Evolutionary conservation across 2,329 filamentous ascomycete genomes (phyloP).

Genomic region (Alternaria brassicae): DNA sequence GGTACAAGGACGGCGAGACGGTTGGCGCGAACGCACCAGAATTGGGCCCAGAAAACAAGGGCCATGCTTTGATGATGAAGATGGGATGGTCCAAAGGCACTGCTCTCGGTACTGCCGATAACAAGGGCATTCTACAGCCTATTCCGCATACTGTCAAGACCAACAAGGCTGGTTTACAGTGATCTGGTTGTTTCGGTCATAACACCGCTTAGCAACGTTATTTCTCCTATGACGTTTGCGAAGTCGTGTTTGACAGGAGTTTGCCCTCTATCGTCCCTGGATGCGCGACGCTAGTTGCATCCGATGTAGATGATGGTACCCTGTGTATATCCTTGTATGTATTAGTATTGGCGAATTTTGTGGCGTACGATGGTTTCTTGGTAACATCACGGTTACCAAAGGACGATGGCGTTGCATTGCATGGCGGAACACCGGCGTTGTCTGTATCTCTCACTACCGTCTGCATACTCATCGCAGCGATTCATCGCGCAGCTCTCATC

Average conservation of each 20-base stretch:
- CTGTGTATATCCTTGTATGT: not conserved
- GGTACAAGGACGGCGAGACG: constrained; percentile 83
- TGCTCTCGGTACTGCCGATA: constrained; percentile 79
- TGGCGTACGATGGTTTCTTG: not conserved
- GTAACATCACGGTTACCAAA: not conserved
- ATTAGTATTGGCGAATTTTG: not conserved
- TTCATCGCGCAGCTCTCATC: not conserved
- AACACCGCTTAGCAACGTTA: not conserved
- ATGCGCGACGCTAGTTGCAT: not conserved
- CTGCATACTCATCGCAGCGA: not conserved
- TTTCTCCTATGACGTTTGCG: not conserved
- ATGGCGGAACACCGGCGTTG: not conserved
- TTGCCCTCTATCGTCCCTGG: not conserved
- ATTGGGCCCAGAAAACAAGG: constrained; percentile 81
- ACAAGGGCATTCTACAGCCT: constrained; percentile 87
- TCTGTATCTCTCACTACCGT: not conserved
- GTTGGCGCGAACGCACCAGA: constrained; percentile 87
- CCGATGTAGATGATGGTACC: not conserved
- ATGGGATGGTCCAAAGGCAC: constrained; percentile 96
- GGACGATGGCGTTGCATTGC: not conserved
- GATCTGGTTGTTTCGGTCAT: not conserved
- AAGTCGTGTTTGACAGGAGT: not conserved
- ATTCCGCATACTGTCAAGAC: constrained; percentile 88
- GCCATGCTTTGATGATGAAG: constrained; percentile 87
- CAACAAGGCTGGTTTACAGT: constrained; percentile 75